Evolutionary conservation across 164 flowering plant genomes (phyloP).

Genomic region (Sedum album): DNA sequence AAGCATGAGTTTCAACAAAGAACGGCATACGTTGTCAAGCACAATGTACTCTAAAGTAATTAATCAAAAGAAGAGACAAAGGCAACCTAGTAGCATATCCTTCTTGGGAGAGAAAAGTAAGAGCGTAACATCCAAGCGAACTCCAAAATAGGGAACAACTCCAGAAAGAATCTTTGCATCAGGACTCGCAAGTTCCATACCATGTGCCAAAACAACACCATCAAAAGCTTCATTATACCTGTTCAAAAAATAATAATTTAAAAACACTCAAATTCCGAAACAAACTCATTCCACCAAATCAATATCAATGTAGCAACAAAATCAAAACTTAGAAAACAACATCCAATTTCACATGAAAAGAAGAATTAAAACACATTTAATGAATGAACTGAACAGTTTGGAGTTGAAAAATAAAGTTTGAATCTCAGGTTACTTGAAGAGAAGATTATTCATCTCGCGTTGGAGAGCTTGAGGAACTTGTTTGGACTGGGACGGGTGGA

Average conservation of each 20-base stretch:
- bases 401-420: too few species aligned
- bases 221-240: not conserved
- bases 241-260: not conserved
- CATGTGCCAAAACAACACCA: not conserved
- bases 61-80: too few species aligned
- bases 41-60: too few species aligned
- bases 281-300: too few species aligned
- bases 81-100: not conserved
- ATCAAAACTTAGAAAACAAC: too few species aligned
- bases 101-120: slow-evolving; percentile 1
- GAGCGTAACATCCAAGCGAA: not conserved
- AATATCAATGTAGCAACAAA: too few species aligned
- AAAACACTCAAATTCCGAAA: too few species aligned
- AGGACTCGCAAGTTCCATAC: not conserved
- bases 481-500: not conserved
- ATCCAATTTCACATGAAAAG: too few species aligned
- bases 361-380: too few species aligned
- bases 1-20: too few species aligned
- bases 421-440: not conserved
- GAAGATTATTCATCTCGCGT: not conserved
- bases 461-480: not conserved
- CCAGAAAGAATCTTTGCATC: not conserved
- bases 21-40: too few species aligned
- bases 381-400: too few species aligned
- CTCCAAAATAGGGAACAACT: slow-evolving; percentile 1